phyloP scores from a whole-genome alignment of 140 eudicot genomes.

The Senecio squalidus region DNA sequence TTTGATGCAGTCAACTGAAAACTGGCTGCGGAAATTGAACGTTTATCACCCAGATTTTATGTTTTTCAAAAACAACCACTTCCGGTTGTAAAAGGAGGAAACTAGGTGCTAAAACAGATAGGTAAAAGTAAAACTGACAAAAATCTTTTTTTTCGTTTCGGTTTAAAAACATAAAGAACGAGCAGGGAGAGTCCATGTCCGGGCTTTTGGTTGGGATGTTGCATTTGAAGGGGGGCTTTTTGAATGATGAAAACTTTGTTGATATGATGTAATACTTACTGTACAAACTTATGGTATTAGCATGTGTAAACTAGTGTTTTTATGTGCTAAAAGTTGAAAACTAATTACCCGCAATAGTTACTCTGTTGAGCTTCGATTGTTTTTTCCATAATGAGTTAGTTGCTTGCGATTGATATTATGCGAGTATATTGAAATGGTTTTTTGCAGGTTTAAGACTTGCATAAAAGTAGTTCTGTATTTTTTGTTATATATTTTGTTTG shows the following conservation, averaged over 20 bases:
- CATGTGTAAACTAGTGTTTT: conserved; percentile 27
- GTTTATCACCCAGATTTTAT: conserved; percentile 79
- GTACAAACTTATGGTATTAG: conserved; percentile 27
- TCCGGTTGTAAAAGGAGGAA: conserved; percentile 30
- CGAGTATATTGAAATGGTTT: no score
- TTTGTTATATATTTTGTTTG: no score
- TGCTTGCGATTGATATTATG: no score
- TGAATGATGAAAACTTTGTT: conserved; percentile 21
- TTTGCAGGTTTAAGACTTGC: no score
- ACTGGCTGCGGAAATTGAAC: conserved; percentile 71
- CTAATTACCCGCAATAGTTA: background rate
- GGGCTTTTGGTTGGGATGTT: conserved; percentile 25
- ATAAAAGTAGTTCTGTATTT: no score
- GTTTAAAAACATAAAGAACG: conserved; percentile 6
- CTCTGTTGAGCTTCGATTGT: background rate
- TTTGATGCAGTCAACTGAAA: conserved; percentile 61
- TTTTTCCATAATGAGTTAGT: no score
- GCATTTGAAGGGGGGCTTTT: conserved; percentile 16
- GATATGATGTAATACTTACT: conserved; percentile 23
- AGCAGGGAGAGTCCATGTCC: conserved; percentile 20
- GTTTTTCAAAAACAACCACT: conserved; percentile 60
- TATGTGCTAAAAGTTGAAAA: conserved; percentile 15
- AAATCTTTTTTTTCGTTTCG: conserved; percentile 8
- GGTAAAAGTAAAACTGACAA: conserved; percentile 32
- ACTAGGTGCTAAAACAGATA: conserved; percentile 13